A percentile compares a stretch with the other conserved stretches of the same genome.
Evolutionary conservation across 2,329 filamentous ascomycete species (phyloP).

Genomic region (Fusarium acutatum): DNA sequence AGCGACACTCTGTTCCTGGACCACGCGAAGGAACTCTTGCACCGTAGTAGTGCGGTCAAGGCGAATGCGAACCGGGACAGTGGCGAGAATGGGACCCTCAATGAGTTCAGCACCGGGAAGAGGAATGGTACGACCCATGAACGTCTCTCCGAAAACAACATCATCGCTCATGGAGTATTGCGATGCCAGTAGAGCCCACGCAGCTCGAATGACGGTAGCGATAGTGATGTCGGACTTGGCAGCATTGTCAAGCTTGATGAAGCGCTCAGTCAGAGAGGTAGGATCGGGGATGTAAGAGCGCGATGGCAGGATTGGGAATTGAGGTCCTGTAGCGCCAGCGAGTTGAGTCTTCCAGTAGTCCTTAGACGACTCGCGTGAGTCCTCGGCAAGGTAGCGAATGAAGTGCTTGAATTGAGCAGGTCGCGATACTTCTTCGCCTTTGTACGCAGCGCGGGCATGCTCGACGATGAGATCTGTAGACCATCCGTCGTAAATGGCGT

Average conservation of each 20-base stretch:
- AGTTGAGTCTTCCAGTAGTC: conserved; percentile 39
- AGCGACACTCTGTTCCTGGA: conserved; percentile 43
- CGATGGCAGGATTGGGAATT: conserved; percentile 38
- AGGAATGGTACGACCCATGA: conserved; percentile 42
- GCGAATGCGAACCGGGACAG: conserved; percentile 36
- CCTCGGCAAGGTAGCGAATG: conserved; percentile 31
- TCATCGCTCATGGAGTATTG: conserved; percentile 41
- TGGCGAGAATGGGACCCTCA: conserved; percentile 43
- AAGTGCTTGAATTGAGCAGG: conserved; percentile 42
- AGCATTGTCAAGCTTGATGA: conserved; percentile 29
- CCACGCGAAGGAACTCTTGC: conserved; percentile 34
- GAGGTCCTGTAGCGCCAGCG: conserved; percentile 35
- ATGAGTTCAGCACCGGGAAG: conserved; percentile 43
- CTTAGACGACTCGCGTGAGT: conserved; percentile 28
- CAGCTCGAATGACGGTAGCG: conserved; percentile 38
- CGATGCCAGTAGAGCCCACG: conserved; percentile 43
- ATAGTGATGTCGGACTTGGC: conserved; percentile 35
- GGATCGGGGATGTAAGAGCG: conserved; percentile 38
- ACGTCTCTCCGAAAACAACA: conserved; percentile 44
- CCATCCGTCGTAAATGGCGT: conserved; percentile 47
- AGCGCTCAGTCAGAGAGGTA: conserved; percentile 28
- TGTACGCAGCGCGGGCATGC: conserved; percentile 33
- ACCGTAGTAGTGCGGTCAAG: conserved; percentile 34
- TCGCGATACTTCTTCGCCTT: conserved; percentile 24
- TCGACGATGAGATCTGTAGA: conserved; percentile 39